phyloP scores from a whole-genome alignment of 345 rosid species.

The Mercurialis annua region DNA sequence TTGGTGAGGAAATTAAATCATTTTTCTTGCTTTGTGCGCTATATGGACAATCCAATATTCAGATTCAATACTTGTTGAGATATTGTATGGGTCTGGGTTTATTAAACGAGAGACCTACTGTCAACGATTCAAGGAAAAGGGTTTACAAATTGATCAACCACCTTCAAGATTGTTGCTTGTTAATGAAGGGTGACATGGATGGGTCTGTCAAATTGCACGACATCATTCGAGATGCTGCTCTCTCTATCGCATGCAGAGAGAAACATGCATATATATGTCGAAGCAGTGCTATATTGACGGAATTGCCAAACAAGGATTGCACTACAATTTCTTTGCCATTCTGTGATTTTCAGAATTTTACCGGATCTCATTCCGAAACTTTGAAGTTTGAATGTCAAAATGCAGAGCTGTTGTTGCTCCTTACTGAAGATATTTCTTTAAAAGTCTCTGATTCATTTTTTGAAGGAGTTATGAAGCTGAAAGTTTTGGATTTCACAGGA shows the following conservation, averaged over 20 bases:
- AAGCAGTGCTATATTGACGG: too few relatives aligned
- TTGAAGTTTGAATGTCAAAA: slow-evolving; percentile 12
- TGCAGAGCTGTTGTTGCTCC: neutral
- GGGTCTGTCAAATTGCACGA: too few relatives aligned
- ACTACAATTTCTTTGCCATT: neutral
- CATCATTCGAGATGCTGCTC: too few relatives aligned
- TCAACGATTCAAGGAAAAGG: slow-evolving; percentile 1
- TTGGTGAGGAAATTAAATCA: slow-evolving; percentile 22
- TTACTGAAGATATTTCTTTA: neutral
- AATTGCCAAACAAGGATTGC: neutral
- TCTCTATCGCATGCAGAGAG: too few relatives aligned
- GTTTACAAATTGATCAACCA: neutral
- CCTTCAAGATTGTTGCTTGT: neutral
- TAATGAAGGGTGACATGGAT: neutral
- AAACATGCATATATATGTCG: too few relatives aligned
- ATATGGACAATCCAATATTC: too few relatives aligned
- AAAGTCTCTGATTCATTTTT: too few relatives aligned
- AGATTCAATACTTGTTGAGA: neutral
- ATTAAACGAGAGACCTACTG: neutral
- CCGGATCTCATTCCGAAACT: too few relatives aligned
- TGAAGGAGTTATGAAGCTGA: neutral
- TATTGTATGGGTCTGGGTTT: neutral
- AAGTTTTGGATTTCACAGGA: neutral
- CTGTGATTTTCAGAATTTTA: neutral
- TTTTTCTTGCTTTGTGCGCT: slow-evolving; percentile 22